Evolutionary conservation across 2,329 filamentous ascomycete species (phyloP).

Genomic region (Penicillium sp.): DNA sequence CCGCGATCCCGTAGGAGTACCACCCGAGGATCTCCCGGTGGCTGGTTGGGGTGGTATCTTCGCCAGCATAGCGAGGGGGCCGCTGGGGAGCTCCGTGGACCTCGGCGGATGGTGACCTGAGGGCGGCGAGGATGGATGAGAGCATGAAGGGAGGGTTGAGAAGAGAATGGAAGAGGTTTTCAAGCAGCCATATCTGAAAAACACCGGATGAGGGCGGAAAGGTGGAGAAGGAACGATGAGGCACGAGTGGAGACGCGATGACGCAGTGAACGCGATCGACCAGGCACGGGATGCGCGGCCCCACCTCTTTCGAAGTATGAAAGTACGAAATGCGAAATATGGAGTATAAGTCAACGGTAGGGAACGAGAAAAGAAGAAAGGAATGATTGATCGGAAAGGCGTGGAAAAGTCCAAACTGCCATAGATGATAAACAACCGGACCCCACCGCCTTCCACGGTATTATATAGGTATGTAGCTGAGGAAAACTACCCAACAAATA

Average conservation of each 20-base stretch:
- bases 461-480: no score
- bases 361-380: no score
- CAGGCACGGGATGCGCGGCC: background rate
- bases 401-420: no score
- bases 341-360: no score
- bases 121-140: constrained; percentile 17
- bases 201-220: constrained; percentile 20
- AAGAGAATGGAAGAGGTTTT: background rate
- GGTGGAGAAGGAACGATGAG: background rate
- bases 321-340: no score
- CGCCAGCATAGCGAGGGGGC: constrained; percentile 65
- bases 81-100: constrained; percentile 24
- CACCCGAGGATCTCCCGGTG: constrained; percentile 79
- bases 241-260: background rate
- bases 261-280: background rate
- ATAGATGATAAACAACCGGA: no score
- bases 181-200: background rate
- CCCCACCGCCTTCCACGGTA: no score
- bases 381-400: no score
- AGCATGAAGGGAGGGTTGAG: constrained; percentile 18
- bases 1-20: constrained; percentile 93
- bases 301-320: no score
- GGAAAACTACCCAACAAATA: no score
- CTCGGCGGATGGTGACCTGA: constrained; percentile 14
- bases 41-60: constrained; percentile 82